Evolutionary conservation across 1,284 basidiomycete species (phyloP), one percentile per base, ranked within the genome.

Genomic region (Cutaneotrichosporon daszewskae): DNA sequence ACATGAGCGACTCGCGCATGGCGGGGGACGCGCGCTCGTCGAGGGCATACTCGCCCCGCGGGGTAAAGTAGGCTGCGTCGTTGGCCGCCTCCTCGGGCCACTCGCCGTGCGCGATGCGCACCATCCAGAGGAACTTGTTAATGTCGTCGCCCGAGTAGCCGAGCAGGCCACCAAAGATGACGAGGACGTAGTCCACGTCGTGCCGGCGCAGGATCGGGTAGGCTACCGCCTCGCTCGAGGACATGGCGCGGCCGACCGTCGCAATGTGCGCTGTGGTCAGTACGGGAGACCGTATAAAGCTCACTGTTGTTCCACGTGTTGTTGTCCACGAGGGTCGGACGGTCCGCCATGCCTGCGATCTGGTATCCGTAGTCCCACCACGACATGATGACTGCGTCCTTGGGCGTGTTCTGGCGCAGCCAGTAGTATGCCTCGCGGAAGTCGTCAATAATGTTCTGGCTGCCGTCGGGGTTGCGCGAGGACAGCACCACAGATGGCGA

Each of bases 321-420:
- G 76, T 98, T 98, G 72, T 98, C 95, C 10, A 98, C 95, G 47
- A 99, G 75, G 1, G 67, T 69, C 11, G 59, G 55, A 31, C 95
- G 77, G 73, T 97, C 91, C 11, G 95, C 91, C 87, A 98, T 96
- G 37, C 95, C 95, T 32, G 92, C 89, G 63, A 98, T 96, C 74
- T 98, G 94, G 70, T 98, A 98, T 17, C 95, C 95, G 62, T 98
- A 99, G 74, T 99, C 95, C 95, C 95, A 98, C 95, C 95, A 99
- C 55, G 86, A 90, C 89, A 95, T 94, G 28, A 98, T 83, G 34
- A 97, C 92, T 12, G 90, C 83, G 55, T 89, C 84, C 68, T 88
- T 76, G 3, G 84, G 77, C 2, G 95, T 99, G 75, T 98, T 99
- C 72, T 94, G 86, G 45, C 92, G 79, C 40, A 99, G 74, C 95